Evolutionary conservation across 495 filamentous ascomycete species (phyloP).

Genomic region (Trichoderma virens): DNA sequence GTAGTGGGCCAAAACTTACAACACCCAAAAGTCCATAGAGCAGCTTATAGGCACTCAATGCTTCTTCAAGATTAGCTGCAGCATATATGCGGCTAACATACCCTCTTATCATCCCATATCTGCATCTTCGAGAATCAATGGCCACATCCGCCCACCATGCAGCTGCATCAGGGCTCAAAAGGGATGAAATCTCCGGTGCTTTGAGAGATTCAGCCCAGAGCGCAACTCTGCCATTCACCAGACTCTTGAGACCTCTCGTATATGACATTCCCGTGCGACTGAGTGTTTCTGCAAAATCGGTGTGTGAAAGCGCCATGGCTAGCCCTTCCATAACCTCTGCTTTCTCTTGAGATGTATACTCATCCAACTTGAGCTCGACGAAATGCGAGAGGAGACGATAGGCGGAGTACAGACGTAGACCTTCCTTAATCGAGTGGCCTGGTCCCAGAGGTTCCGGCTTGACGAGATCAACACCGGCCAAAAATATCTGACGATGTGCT

Average conservation of each 20-base stretch:
- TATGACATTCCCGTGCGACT: background rate
- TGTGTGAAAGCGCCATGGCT: background rate
- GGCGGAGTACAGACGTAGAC: conserved; percentile 7
- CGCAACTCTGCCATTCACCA: background rate
- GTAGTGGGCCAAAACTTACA: background rate
- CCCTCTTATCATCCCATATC: background rate
- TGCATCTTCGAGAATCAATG: background rate
- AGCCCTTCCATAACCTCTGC: conserved; percentile 10
- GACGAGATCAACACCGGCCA: conserved; percentile 4
- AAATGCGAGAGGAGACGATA: background rate
- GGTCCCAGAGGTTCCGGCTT: background rate
- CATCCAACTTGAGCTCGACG: background rate
- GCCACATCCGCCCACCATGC: background rate
- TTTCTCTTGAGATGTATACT: background rate
- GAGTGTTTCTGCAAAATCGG: background rate
- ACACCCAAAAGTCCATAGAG: background rate
- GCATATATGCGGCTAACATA: background rate
- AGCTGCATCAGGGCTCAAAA: background rate
- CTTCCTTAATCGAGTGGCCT: background rate
- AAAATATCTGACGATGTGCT: conserved; percentile 7
- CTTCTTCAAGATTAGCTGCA: background rate
- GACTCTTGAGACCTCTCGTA: background rate
- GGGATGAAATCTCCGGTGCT: background rate
- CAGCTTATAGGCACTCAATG: background rate
- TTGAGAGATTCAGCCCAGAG: background rate